Evolutionary conservation across 2,329 filamentous ascomycete genomes (phyloP), one percentile per base, ranked within the genome.

Genomic region (Lojkania enalia): DNA sequence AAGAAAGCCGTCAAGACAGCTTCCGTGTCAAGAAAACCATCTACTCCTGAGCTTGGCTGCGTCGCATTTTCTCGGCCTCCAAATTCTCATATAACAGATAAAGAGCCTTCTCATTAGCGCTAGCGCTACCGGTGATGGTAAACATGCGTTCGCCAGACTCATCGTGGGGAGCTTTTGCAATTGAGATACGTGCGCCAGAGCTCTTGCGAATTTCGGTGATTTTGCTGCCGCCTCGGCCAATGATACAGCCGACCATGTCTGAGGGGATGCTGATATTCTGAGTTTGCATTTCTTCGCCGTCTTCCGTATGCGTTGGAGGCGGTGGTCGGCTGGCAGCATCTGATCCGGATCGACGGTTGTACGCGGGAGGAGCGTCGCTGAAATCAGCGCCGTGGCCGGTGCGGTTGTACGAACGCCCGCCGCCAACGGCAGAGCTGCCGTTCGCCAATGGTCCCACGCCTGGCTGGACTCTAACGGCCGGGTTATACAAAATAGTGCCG

Each of bases 221-320:
- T 82, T 99, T 99, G 78, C 83, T 91, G 55, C 94, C 94, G 42
- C 81, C 90, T 55, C 91, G 87, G 57, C 94, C 94, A 69, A 99
- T 99, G 75, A 99, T 99, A 76, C 94, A 99, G 58, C 94, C 94
- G 71, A 99, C 94, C 94, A 99, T 99, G 77, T 99, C 94, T 36
- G 94, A 91, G 19, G 94, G 94, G 64, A 99, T 99, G 78, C 90
- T 96, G 74, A 99, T 99, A 76, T 99, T 99, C 69, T 99, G 94
- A 1, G 94, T 99, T 73, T 96, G 92, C 50, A 97, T 88, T 72
- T 96, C 92, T 70, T 97, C 94, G 52, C 94, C 94, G 55, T 97
- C 95, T 74, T 97, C 92, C 52, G 94, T 91, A 64, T 95, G 88
- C 33, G 89, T 89, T 16, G 90, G 90, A 32, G 88, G 71, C 6